Base-by-base conservation (phyloP, 495 filamentous ascomycete genomes). In the Cladorrhinum samala region DNA sequence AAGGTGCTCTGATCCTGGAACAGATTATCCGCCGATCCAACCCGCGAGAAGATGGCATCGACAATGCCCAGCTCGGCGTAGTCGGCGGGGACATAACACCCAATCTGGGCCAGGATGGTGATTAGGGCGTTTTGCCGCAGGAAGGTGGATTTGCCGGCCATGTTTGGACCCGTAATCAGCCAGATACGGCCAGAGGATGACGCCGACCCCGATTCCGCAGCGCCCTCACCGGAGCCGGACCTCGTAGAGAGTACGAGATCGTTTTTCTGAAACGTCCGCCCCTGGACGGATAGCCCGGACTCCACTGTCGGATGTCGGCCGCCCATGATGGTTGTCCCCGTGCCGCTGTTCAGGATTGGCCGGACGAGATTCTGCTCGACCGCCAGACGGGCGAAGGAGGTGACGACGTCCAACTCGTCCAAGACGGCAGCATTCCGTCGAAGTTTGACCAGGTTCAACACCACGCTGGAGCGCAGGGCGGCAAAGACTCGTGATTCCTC, bases 101-200 rank as follows among this genome's bases (percentile, higher is more conserved):
- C 93, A 0, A 88, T 83, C 66, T 98, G 93, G 0, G 94, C 91
- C 8, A 98, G 79, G 51, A 98, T 88, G 4, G 86, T 87, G 60
- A 96, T 94, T 50, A 98, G 74, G 1, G 93, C 93, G 69, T 95
- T 96, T 52, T 96, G 93, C 2, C 94, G 84, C 2, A 98, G 74
- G 63, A 94, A 98, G 0, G 93, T 98, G 64, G 84, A 89, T 70
- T 98, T 98, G 24, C 93, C 93, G 5, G 85, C 94, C 93, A 98
- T 98, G 72, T 98, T 98, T n/a, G 94, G 93, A 0, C 93, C 93
- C 1, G 92, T 96, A 56, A 98, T 87, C 21, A 98, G 79, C 86
- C 88, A 92, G 39, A 91, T 77, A 2, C 80, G 74, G 58, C 92
- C 86, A 37, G 73, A 60, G 20, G 46, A 17, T 47, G 33, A 1